Base-by-base conservation (phyloP, 495 filamentous ascomycete genomes). In the Entonaema liquescens region DNA sequence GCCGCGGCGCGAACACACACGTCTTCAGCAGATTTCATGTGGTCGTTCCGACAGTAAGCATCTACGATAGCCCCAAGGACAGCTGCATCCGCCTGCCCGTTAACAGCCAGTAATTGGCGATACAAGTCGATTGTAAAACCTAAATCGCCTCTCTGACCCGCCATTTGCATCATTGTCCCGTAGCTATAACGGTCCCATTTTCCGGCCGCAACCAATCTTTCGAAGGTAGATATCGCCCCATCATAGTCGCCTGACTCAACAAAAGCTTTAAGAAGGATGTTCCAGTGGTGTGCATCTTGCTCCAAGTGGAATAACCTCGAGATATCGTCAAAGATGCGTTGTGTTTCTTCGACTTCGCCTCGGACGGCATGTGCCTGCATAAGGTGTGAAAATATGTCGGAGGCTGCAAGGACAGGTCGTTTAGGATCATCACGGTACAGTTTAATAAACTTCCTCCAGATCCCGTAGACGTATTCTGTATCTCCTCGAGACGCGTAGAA, bases 201-300 rank as follows among this genome's bases (percentile, higher is more conserved):
- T 12, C 83, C 67, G 5, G 76, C 75, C 8, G 79, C 68, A 15
- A 87, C 75, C 73, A 95, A 79, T 12, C 83, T 72, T 17, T 88
- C 79, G 63, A 94, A 91, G 26, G 82, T 83, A 2, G 78, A 67
- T 65, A 92, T 81, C 15, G 88, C 88, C 3, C 87, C 87, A 40
- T 88, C 81, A 52, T 91, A 81, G 77, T 97, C 90, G 28, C 84
- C 82, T 5, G 85, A 86, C 70, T 87, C 88, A 1, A 82, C 80
- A 76, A 93, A 84, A 3, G 92, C 92, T 64, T 89, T 86, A 15
- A 99, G 80, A 33, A 97, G 75, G 29, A 91, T 89, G 74, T 98
- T 97, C 89, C 89, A 96, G 47, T 85, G 86, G 12, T 79, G 66
- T 0, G 79, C 76, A 66, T 86, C 85, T 19, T 87, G 89, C 17